Evolutionary conservation across 495 filamentous ascomycete genomes (phyloP), one percentile per base, ranked within the genome.

Genomic region (Rhizodiscina lignyota): DNA sequence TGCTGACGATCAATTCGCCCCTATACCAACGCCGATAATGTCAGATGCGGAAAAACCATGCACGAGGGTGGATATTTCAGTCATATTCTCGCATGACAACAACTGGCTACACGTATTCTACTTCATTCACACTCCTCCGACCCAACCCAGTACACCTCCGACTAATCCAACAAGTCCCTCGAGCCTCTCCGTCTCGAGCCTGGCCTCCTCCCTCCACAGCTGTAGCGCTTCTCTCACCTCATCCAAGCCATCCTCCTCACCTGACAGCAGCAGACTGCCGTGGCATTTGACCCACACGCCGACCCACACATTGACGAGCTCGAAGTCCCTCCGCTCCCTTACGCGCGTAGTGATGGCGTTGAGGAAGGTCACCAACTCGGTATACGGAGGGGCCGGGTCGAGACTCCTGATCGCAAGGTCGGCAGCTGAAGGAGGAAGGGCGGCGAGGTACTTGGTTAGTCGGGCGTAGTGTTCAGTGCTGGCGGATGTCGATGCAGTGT

Each of bases 231-330:
- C 34, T 13, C 53, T 49, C 15, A 62, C 33, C 15, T 5, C 23
- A 24, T 8, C 33, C 8, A 24, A 8, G 8, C 30, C 48, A 22
- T 47, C 43, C 21, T 26, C 31, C 2, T 52, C 52, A n/a, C n/a
- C n/a, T n/a, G n/a, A n/a, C n/a, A n/a, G n/a, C 6, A 78, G 55
- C 10, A 65, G 56, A 38, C 77, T 75, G 5, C 64, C 66, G 56
- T 94, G 84, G 23, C 87, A 52, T 33, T 75, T 69, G 36, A 97
- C 46, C 45, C 94, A 89, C 0, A 94, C 85, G 12, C 74, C 71
- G 80, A 97, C 93, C 89, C 91, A 97, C 6, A 83, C 83, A 57
- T 94, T 84, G 27, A 82, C 76, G 32, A 97, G 65, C 51, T 97
- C 89, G 53, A 86, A 97, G 59, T 97, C 89, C 29, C 64, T 67